phyloP scores from a whole-genome alignment of 2,329 filamentous ascomycete genomes.

The Emmonsiellopsis sp. region DNA sequence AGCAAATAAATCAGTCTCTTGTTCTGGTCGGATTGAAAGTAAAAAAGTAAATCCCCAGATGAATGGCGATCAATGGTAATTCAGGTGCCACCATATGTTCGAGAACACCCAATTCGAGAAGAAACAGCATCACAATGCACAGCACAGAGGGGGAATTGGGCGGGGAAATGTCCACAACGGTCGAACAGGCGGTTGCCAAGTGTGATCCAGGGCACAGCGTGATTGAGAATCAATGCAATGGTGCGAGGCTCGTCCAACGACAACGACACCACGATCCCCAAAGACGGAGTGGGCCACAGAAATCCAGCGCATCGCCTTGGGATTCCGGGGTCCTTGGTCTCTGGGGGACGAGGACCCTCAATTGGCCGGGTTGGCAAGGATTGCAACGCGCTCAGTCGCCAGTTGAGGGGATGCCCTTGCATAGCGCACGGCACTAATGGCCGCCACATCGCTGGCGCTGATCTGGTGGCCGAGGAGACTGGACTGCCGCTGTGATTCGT shows the following conservation, averaged over 20 bases:
- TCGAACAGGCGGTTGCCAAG: neutral
- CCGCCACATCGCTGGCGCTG: neutral
- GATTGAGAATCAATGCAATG: neutral
- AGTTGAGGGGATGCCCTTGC: neutral
- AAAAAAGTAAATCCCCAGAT: neutral
- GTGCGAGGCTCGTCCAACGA: neutral
- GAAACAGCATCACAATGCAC: neutral
- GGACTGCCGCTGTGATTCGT: neutral
- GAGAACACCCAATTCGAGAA: neutral
- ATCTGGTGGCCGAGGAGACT: neutral
- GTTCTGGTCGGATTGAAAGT: neutral
- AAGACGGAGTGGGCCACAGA: neutral
- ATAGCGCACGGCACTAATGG: neutral
- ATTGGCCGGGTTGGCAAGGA: neutral
- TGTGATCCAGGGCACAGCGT: neutral
- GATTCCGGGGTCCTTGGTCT: no score
- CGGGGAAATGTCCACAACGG: neutral
- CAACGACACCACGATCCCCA: neutral
- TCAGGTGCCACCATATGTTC: neutral
- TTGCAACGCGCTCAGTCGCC: neutral
- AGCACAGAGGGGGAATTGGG: neutral
- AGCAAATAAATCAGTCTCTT: slow-evolving; percentile 11
- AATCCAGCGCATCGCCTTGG: no score
- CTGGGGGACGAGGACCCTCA: neutral
- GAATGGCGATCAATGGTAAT: neutral